Percentiles rank a stretch among this genome's conserved stretches.
Evolutionary conservation across 495 filamentous ascomycete genomes (phyloP).

Genomic region (Ramalina intermedia): DNA sequence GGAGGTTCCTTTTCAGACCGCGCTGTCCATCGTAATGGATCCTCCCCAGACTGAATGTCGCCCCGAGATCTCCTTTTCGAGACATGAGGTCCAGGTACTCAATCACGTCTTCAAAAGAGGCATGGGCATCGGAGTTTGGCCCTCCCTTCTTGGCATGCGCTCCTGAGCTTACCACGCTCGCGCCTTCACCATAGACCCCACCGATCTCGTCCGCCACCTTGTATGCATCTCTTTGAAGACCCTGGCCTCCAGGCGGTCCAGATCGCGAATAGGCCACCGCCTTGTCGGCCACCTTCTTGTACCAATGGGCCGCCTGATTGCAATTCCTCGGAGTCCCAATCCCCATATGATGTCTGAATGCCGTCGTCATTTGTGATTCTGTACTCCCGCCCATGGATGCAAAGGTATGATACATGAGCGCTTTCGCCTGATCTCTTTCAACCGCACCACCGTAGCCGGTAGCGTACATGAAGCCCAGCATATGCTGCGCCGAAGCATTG

Average conservation of each 20-base stretch:
- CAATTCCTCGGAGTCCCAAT: constrained; percentile 78
- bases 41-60: constrained; percentile 75
- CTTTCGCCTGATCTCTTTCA: constrained; percentile 79
- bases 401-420: constrained; percentile 87
- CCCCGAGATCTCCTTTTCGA: constrained; percentile 82
- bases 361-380: constrained; percentile 84
- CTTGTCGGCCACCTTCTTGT: constrained; percentile 89
- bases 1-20: constrained; percentile 56
- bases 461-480: constrained; percentile 93
- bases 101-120: constrained; percentile 80
- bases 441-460: constrained; percentile 79
- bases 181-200: constrained; percentile 89
- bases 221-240: constrained; percentile 60
- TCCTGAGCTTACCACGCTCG: constrained; percentile 83
- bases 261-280: constrained; percentile 72
- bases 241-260: constrained; percentile 79
- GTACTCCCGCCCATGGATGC: constrained; percentile 75
- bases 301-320: constrained; percentile 71
- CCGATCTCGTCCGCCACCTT: constrained; percentile 71
- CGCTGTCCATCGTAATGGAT: constrained; percentile 83
- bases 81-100: constrained; percentile 93
- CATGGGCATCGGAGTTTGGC: constrained; percentile 56
- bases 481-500: constrained; percentile 83
- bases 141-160: constrained; percentile 59
- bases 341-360: constrained; percentile 71